Conservation (phyloP, 1,284 basidiomycete species). For the Boletellus dicymbophilus region DNA sequence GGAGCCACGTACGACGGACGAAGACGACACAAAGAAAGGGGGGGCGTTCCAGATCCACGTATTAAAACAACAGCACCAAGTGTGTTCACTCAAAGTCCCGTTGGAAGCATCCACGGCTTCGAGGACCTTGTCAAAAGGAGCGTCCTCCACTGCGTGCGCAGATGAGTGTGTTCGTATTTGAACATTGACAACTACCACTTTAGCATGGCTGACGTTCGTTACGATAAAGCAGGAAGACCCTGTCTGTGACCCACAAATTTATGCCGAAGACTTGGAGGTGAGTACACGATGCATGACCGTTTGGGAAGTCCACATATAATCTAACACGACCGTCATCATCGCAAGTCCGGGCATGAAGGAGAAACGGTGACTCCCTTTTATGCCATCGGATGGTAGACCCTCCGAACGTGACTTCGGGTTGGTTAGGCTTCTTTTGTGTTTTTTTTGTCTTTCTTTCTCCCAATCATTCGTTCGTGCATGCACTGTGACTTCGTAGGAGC, state of each 20-base stretch:
- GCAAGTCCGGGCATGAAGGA: no score
- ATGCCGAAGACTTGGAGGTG: constrained; percentile 9
- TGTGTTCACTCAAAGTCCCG: constrained; percentile 1
- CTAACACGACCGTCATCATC: no score
- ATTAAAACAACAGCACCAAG: neutral
- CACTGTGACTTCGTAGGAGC: neutral
- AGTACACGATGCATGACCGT: neutral
- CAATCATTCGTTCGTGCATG: neutral
- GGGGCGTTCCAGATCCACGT: constrained; percentile 13
- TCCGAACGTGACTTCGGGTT: no score
- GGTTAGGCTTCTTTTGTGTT: no score
- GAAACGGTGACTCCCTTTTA: no score
- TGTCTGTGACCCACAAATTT: no score
- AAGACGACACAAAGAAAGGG: constrained; percentile 36
- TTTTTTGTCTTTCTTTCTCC: no score
- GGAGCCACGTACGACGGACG: constrained; percentile 46
- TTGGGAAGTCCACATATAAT: neutral
- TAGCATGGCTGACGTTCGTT: neutral
- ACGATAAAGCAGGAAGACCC: no score
- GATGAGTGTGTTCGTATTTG: constrained; percentile 16
- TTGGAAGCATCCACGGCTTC: constrained; percentile 1
- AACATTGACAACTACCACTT: no score
- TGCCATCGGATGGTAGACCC: no score
- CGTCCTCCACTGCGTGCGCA: neutral
- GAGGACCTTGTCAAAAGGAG: neutral